Evolutionary conservation across 352 stramenopile species (phyloP), one percentile per base, ranked within the genome.

Genomic region (Globisporangium heterothallicum): DNA sequence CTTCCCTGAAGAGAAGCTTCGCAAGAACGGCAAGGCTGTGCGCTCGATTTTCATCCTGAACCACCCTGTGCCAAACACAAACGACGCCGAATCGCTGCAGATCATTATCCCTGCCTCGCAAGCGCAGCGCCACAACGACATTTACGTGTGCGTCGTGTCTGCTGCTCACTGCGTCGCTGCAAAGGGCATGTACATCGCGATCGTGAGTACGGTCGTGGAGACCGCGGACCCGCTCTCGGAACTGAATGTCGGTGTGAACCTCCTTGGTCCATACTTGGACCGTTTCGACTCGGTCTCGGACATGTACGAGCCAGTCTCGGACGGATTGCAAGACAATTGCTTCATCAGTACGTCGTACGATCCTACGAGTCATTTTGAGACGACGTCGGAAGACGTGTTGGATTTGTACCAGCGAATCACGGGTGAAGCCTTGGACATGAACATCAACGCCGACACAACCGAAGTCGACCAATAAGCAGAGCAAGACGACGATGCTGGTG

Each of bases 31-130:
- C 59, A 84, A 96, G 62, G 92, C 99, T 43, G 94, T 99, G 42
- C 92, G 97, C 59, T 98, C 90, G 72, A 99, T 99, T 68, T 99
- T 98, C 77, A 92, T 99, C 59, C 81, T 99, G 64, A 97, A 99
- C 78, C 96, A 99, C 72, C 96, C 97, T 6, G 95, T 99, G 66
- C 87, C 93, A 34, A 98, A 97, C 74, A 98, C 95, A 54, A 97
- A 96, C 66, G 84, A 99, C 68, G 85, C 88, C 42, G 95, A 98
- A 66, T 98, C 88, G 61, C 86, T 95, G 43, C 96, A 99, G 83
- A 98, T 99, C 72, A 98, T 99, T 75, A 98, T 99, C 64, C 97
- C 97, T 21, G 96, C 96, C n/a, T 76, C 85, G 9, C 91, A 98
- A 69, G 91, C 97, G 24, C 83, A 90, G 64, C 93, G 96, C 61